Base-by-base conservation (phyloP, 768 basidiomycete genomes). In the Boletus coccyginus region DNA sequence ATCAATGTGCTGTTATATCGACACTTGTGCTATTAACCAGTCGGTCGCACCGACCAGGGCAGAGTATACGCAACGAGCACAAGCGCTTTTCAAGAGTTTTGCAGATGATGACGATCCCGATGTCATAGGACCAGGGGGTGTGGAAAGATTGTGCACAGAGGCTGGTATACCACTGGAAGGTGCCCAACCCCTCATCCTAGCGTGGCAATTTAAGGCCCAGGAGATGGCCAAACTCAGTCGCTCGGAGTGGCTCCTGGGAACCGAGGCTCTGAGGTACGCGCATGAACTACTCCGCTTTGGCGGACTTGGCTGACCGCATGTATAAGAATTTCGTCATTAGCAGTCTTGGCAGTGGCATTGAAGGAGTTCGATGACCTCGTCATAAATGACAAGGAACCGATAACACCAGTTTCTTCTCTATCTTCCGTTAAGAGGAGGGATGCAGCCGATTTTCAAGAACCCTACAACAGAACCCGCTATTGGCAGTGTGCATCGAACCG, bases 81-180 rank as follows among this genome's bases (percentile, higher is more conserved):
- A 76, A 24, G 72, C 71, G 1, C 76, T 92, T 16, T 93, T 92
- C 75, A 73, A 73, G 49, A 70, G 66, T 3, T 91, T 89, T 63
- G 82, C 83, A 9, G 88, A 90, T 46, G 73, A 78, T 27, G 74
- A 81, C 13, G 66, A 73, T 45, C 56, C 66, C 13, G 62, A 69
- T 36, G 74, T 80, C 43, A 91, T 94, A 62, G 86, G 84, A 1
- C 80, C 87, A 1, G 88, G 85, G 56, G 89, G 90, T 3, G 83
- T 92, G 59, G 84, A 87, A 69, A 76, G 72, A 50, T 72, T 94
- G 31, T 94, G 88, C 71, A 77, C 60, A 27, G 88, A 92, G 58
- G 82, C 85, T 13, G 74, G 81, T n/a, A 80, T 92, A 45, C 76
- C 88, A 0, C 73, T 94, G 69, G 90, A 92, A 19, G 88, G 90